These are phyloP conservation scores for Tagetes patula DNA, from an alignment of 129 eudicot genomes.

Conservation along the genomic window DNA sequence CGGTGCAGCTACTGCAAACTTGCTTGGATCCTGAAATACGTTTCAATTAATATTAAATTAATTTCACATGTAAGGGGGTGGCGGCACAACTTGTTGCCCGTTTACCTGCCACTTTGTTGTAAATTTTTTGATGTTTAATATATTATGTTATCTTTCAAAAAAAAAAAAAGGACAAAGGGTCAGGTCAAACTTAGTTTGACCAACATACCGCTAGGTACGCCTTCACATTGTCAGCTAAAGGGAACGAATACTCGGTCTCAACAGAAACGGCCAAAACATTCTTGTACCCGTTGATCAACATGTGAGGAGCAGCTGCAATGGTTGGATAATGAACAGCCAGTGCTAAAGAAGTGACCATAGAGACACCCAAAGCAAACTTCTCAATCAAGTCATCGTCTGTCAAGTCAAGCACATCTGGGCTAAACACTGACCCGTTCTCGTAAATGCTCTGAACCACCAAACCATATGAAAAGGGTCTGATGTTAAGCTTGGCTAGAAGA, in stretches of 20 bases:
- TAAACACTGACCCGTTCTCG: conserved; percentile 76
- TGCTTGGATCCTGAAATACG: conserved; percentile 70
- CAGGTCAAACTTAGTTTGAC: no score
- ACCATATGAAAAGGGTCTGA: conserved; percentile 91
- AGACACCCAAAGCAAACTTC: conserved; percentile 76
- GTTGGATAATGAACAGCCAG: conserved; percentile 77
- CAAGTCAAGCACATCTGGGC: conserved; percentile 73
- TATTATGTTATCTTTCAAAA: no score
- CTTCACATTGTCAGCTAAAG: conserved; percentile 74
- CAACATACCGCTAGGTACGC: conserved; percentile 66
- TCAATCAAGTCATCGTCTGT: conserved; percentile 72
- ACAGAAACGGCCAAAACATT: conserved; percentile 72
- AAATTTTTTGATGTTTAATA: no score
- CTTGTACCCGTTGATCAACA: conserved; percentile 86
- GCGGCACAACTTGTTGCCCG: no score
- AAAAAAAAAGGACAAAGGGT: no score
- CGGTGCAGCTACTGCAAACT: conserved; percentile 76
- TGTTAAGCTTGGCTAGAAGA: conserved; percentile 75
- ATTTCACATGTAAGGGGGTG: neutral
- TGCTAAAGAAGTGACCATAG: conserved; percentile 60
- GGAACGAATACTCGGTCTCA: conserved; percentile 67
- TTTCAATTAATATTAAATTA: neutral
- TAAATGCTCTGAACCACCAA: conserved; percentile 56
- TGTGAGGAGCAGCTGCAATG: conserved; percentile 84
- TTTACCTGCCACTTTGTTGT: no score